Evolutionary conservation across 345 rosid genomes (phyloP), one percentile per base, ranked within the genome.

Genomic region (Lumnitzera racemosa): DNA sequence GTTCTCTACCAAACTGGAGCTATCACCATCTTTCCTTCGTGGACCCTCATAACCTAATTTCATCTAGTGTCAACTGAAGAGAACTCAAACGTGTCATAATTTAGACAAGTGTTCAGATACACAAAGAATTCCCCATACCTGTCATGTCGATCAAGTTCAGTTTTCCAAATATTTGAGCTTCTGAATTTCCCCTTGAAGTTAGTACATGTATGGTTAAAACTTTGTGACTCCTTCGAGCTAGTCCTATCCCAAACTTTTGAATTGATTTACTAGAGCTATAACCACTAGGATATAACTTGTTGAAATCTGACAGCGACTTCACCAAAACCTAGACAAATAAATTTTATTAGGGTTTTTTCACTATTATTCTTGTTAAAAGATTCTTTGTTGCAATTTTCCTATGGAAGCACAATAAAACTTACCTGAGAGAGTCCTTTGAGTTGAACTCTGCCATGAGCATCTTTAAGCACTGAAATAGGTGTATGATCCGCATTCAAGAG

Each of bases 361-460:
- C 31, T 27, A 5, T 29, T 24, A 56, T 20, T 29, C 17, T 29
- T 13, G 50, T 51, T 24, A 9, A 48, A 49, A 55, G 43, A 12
- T 64, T 13, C 29, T 54, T 16, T 14, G 27, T 47, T 41, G 15
- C 11, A 17, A 16, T 29, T 55, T 41, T 49, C 23, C 70, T 29
- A 65, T 15, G 43, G 43, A 36, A 36, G 10, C 43, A 36, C 7
- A 14, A 53, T 17, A 55, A 7, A 58, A 67, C 83, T 67, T 74
- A 68, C 97, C 83, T 87, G 81, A 53, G 92, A 90, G 65, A 90
- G 96, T 41, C 96, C 90, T 70, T 85, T 83, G 1, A 83, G 78
- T 63, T 80, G 91, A 51, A 82, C 68, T 66, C 70, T 83, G 25
- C 95, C 87, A 56, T 75, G 72, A 46, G 79, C 81, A 61, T 75